Evolutionary conservation across 768 basidiomycete genomes (phyloP), one percentile per base, ranked within the genome.

Genomic region (Ramaria sp.): DNA sequence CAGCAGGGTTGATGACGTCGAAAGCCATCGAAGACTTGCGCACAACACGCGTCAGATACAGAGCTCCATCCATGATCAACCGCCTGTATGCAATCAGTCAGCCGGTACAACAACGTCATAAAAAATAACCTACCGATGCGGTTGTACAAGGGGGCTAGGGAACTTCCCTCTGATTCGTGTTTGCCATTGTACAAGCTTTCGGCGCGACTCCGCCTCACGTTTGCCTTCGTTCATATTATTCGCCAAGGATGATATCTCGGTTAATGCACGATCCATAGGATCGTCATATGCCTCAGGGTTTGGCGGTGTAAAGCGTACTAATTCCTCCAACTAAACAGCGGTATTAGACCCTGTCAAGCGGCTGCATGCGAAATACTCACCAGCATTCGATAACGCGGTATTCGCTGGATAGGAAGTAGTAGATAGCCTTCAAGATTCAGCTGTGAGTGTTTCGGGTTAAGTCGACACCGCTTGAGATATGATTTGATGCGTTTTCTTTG

Each of bases 151-250:
- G n/a, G 96, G 94, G 59, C 91, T 94, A 7, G 92, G 93, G 69
- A 96, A 97, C 66, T 82, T 88, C 19, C 91, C 90, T 39, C 86
- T 78, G 64, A 99, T 97, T 63, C 91, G 78, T 37, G 83, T 65
- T 71, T 93, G 91, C 90, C 89, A 93, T 65, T 88, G 83, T 17
- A 97, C 88, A 24, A 98, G 81, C 66, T 91, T 89, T 47, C 85
- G 79, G 20, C 96, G 78, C 1, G 90, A 93, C 71, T 99, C 96
- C 1, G 91, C 80, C 63, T 97, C 94, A 1, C 96, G 83, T 69
- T 97, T 98, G 60, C 92, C 91, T 72, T 99, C 96, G 69, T 99
- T 99, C 90, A 99, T 96, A 65, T 89, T 88, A 51, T 82, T 90
- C 2, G 96, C 93, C 51, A 98, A 71, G 12, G 81, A 81, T 1